Conservation (phyloP, 176 grass and related monocot genomes). For the Juncus inflexus region DNA sequence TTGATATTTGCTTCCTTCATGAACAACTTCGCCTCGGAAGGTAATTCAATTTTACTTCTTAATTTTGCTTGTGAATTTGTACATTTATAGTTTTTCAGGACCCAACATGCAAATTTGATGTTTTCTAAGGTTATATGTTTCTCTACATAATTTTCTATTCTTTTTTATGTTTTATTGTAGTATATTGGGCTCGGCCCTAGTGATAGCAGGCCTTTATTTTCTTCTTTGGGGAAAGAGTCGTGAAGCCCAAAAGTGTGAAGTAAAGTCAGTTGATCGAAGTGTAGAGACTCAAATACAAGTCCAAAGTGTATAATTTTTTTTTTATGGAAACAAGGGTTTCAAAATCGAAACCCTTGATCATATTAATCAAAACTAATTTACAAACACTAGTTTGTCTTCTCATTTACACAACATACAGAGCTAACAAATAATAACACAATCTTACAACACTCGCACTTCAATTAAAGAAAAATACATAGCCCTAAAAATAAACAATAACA, state of each 20-base stretch:
- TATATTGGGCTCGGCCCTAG: conserved; percentile 57
- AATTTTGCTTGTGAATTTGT: neutral
- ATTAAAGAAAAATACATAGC: no score
- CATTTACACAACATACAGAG: no score
- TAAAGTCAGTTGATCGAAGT: conserved; percentile 36
- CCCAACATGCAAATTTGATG: conserved; percentile 3
- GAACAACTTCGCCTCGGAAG: conserved; percentile 81
- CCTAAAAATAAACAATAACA: no score
- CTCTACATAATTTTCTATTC: neutral
- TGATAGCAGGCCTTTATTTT: conserved; percentile 71
- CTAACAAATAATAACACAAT: no score
- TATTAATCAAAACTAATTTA: no score
- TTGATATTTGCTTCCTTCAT: conserved; percentile 71
- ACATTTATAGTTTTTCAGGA: conserved; percentile 6
- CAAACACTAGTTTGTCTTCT: no score
- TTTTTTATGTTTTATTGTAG: conserved; percentile 36
- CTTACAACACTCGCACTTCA: no score
- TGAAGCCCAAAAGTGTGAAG: conserved; percentile 37
- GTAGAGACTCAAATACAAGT: conserved; percentile 38
- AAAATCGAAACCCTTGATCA: no score
- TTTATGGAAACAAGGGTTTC: no score
- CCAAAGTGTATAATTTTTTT: conserved; percentile 29
- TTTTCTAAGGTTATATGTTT: conserved; percentile 9
- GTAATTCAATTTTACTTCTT: conserved; percentile 28
- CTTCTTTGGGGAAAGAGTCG: conserved; percentile 85